These are phyloP conservation scores for Dendrobium huoshanense DNA, from an alignment of 106 monocot genomes.

Conservation along the genomic window DNA sequence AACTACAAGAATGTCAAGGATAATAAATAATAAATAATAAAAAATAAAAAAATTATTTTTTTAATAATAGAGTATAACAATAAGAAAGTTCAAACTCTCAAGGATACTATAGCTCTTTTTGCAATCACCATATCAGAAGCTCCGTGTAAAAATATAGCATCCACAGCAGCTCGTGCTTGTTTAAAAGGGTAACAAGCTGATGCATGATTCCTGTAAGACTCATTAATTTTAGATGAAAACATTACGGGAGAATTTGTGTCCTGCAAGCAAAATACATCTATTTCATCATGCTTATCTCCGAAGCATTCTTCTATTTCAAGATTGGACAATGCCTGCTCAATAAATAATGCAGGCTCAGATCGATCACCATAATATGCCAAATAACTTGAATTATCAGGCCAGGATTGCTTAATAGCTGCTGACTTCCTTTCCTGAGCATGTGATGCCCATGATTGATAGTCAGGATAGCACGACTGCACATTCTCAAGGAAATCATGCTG, in stretches of 20 bases:
- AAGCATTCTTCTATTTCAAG: conserved; percentile 43
- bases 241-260: conserved; percentile 23
- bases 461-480: conserved; percentile 26
- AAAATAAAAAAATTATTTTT: background rate
- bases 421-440: conserved; percentile 59
- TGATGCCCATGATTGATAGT: conserved; percentile 44
- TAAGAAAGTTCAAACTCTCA: conserved; percentile 2
- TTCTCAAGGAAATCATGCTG: conserved; percentile 64
- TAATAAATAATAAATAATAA: background rate
- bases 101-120: conserved; percentile 96
- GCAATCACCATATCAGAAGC: conserved; percentile 83
- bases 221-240: conserved; percentile 30
- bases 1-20: conserved; percentile 64
- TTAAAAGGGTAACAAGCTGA: conserved; percentile 62
- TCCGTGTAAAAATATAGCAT: conserved; percentile 81
- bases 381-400: conserved; percentile 41
- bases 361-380: conserved; percentile 12
- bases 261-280: conserved; percentile 45
- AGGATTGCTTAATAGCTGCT: conserved; percentile 41
- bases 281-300: conserved; percentile 17
- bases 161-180: conserved; percentile 57
- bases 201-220: conserved; percentile 8
- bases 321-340: conserved; percentile 87
- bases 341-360: conserved; percentile 49
- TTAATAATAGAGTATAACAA: background rate